A percentile compares a stretch with the other conserved stretches of the same genome.
Conservation (phyloP, 768 basidiomycete species). For the Mycena leptocephala region DNA sequence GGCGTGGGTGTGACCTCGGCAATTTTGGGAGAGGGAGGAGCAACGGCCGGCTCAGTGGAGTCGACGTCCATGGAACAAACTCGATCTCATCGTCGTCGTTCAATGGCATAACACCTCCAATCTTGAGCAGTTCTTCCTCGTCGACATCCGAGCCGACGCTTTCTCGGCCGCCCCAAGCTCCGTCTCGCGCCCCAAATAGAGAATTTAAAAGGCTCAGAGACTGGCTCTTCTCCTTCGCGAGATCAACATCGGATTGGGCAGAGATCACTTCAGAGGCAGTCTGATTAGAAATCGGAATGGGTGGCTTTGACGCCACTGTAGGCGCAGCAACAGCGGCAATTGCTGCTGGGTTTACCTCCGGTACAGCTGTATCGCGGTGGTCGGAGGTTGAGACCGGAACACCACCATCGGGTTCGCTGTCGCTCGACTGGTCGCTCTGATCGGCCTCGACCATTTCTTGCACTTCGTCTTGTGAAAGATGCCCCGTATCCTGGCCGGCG, state of each 20-base stretch:
- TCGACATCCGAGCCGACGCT: slow-evolving; percentile 73
- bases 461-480: slow-evolving; percentile 3
- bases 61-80: slow-evolving; percentile 51
- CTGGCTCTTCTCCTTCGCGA: slow-evolving; percentile 61
- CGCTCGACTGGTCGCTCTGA: slow-evolving; percentile 27
- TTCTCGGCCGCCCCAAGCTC: slow-evolving; percentile 76
- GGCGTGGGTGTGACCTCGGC: slow-evolving; percentile 17
- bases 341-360: slow-evolving; percentile 6
- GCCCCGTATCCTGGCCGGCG: slow-evolving; percentile 26
- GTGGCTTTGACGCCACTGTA: slow-evolving; percentile 3
- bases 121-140: slow-evolving; percentile 51
- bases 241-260: slow-evolving; percentile 39
- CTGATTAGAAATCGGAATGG: slow-evolving; percentile 24
- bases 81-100: slow-evolving; percentile 52
- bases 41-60: not conserved
- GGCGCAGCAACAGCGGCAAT: slow-evolving; percentile 16
- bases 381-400: not conserved
- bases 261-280: slow-evolving; percentile 16
- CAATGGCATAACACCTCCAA: slow-evolving; percentile 34
- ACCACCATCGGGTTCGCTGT: slow-evolving; percentile 31
- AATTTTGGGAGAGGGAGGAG: not conserved
- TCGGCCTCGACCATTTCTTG: slow-evolving; percentile 35
- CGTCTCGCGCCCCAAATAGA: slow-evolving; percentile 65
- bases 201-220: slow-evolving; percentile 66
- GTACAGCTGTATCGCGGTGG: not conserved